These are phyloP conservation scores for Anthracocystis walkeri DNA, from an alignment of 1,284 basidiomycete species.

Conservation along the genomic window DNA sequence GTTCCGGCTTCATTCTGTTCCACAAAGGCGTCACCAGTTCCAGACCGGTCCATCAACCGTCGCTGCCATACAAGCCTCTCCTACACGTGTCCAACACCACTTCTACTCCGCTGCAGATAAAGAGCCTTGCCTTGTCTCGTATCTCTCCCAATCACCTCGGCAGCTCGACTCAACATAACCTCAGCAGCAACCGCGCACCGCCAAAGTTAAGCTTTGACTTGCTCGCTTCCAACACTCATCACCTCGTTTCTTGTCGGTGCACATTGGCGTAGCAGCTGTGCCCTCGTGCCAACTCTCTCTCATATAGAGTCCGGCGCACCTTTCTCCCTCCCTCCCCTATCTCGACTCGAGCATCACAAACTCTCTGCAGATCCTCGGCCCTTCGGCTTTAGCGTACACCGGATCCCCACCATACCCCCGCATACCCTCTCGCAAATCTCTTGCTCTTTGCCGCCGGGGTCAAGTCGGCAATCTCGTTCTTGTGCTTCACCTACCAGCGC, in stretches of 20 bases:
- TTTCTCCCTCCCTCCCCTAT: background rate
- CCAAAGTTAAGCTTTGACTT: slow-evolving; percentile 2
- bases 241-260: background rate
- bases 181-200: background rate
- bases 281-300: background rate
- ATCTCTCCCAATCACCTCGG: background rate
- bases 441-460: too few species aligned
- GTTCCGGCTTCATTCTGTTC: too few species aligned
- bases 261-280: background rate
- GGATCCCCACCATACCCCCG: background rate
- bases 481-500: too few species aligned
- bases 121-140: background rate
- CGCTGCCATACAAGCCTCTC: background rate
- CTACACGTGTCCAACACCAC: background rate
- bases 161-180: background rate
- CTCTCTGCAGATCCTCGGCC: background rate
- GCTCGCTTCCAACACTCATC: background rate
- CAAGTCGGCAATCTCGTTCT: too few species aligned
- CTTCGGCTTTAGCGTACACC: slow-evolving; percentile 5
- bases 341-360: background rate
- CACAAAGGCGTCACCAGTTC: too few species aligned
- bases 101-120: too few species aligned
- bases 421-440: too few species aligned
- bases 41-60: too few species aligned
- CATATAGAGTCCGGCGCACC: background rate